Evolutionary conservation across 179 eudicot genomes (phyloP).

Genomic region (Amaranthus tricolor): DNA sequence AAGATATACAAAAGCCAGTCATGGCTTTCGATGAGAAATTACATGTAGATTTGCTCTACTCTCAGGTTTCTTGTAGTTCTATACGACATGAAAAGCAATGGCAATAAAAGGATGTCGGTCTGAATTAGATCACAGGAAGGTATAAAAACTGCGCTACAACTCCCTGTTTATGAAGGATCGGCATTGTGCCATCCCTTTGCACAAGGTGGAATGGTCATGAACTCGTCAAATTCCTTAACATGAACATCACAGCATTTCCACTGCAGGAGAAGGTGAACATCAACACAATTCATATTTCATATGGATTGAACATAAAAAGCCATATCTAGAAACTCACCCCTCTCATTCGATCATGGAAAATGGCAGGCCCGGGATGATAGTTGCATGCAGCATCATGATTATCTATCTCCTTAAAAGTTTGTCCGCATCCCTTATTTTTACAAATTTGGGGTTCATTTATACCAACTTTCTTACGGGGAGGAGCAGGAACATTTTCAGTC

Average conservation of each 20-base stretch:
- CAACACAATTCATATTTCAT: background rate
- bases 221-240: conserved; percentile 93
- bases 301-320: background rate
- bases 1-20: background rate
- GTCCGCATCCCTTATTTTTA: conserved; percentile 87
- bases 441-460: conserved; percentile 80
- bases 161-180: conserved; percentile 40
- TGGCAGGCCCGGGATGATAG: conserved; percentile 91
- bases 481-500: conserved; percentile 34
- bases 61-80: background rate
- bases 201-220: conserved; percentile 88
- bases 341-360: conserved; percentile 84
- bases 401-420: conserved; percentile 73
- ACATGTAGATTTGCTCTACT: background rate
- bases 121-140: conserved; percentile 11
- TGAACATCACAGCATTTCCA: conserved; percentile 97
- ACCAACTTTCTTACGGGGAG: conserved; percentile 46
- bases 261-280: conserved; percentile 36
- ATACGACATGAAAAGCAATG: background rate
- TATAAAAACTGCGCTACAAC: background rate
- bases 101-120: background rate
- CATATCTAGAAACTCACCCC: conserved; percentile 59
- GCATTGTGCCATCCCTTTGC: conserved; percentile 95
- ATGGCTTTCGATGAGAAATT: background rate
- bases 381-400: conserved; percentile 81